Percentiles rank a stretch among this genome's conserved stretches.
These are phyloP conservation scores for Triticum dicoccoides DNA, from an alignment of 176 grass and related monocot species.

Conservation along the genomic window DNA sequence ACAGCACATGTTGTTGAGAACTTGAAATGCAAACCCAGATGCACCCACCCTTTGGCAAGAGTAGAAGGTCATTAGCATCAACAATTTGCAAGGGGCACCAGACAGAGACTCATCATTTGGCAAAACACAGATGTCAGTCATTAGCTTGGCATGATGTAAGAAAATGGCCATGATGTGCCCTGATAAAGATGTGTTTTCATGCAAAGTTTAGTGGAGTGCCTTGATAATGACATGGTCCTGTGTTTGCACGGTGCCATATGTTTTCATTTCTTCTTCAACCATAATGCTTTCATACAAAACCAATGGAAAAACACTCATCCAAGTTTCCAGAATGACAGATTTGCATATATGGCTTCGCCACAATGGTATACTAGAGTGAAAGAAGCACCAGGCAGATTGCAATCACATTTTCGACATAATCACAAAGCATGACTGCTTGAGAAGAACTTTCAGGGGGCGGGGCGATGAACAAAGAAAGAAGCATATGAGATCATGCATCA, in stretches of 20 bases:
- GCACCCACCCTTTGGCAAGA: background rate
- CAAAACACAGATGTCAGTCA: background rate
- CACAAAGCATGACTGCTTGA: conserved; percentile 16
- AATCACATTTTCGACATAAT: conserved; percentile 31
- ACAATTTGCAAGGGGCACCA: background rate
- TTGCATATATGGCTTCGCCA: background rate
- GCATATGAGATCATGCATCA: conserved; percentile 47
- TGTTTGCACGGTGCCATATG: background rate
- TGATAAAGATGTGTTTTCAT: background rate
- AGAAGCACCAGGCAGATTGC: background rate
- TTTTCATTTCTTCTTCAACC: background rate
- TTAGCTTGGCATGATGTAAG: background rate
- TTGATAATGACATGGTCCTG: background rate
- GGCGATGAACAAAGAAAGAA: conserved; percentile 57
- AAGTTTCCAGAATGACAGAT: no score
- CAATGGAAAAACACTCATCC: background rate
- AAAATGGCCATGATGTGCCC: background rate
- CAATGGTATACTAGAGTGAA: background rate
- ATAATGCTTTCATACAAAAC: background rate
- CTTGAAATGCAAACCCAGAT: background rate
- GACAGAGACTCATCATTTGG: conserved; percentile 8
- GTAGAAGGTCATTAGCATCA: background rate
- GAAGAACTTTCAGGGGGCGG: conserved; percentile 16
- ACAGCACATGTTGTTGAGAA: background rate
- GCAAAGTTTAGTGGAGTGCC: background rate